Evolutionary conservation across 345 rosid genomes (phyloP).

Genomic region (Brassica juncea): DNA sequence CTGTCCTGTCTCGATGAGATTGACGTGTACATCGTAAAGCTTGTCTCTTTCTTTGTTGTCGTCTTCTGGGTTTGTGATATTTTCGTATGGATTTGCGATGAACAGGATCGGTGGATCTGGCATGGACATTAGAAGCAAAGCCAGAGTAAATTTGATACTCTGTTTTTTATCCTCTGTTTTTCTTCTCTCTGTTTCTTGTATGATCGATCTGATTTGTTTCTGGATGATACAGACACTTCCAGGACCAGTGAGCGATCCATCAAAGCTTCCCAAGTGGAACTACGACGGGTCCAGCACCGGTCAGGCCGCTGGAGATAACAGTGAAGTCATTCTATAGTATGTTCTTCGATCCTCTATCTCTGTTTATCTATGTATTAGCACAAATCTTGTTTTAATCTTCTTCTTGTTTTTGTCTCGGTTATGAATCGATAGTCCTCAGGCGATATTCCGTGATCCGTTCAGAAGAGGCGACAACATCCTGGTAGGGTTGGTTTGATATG

Average conservation of each 20-base stretch:
- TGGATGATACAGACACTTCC: slow-evolving; percentile 51
- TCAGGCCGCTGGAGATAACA: slow-evolving; percentile 91
- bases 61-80: slow-evolving; percentile 24
- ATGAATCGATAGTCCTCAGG: slow-evolving; percentile 64
- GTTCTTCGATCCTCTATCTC: slow-evolving; percentile 17
- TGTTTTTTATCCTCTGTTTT: slow-evolving; percentile 20
- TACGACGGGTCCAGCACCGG: slow-evolving; percentile 94
- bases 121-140: slow-evolving; percentile 80
- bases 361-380: not conserved
- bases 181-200: not conserved
- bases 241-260: slow-evolving; percentile 63
- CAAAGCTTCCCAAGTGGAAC: slow-evolving; percentile 75
- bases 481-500: slow-evolving; percentile 43
- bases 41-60: slow-evolving; percentile 5
- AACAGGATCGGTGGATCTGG: slow-evolving; percentile 79
- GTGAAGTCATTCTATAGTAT: slow-evolving; percentile 90
- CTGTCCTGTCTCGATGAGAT: slow-evolving; percentile 14
- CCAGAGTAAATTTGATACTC: slow-evolving; percentile 45
- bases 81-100: not conserved
- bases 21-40: slow-evolving; percentile 17
- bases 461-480: slow-evolving; percentile 84
- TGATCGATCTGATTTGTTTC: not conserved
- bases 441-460: slow-evolving; percentile 87
- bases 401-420: not conserved
- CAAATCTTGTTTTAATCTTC: not conserved